phyloP scores from a whole-genome alignment of 2,329 filamentous ascomycete species.

The Diplodia seriata region DNA sequence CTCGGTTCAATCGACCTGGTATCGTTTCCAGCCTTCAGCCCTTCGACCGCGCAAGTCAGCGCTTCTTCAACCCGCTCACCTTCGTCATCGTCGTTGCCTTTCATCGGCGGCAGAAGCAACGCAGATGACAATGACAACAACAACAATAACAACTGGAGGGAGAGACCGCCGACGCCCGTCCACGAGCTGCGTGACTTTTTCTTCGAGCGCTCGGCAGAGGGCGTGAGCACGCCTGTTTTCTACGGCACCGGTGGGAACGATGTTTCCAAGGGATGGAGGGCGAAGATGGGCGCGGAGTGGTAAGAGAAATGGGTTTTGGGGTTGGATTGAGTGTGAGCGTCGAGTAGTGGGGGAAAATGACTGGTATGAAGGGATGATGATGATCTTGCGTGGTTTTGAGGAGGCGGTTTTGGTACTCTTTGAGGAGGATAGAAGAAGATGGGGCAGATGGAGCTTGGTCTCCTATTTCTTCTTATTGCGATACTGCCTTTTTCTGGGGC shows the following conservation, averaged over 20 bases:
- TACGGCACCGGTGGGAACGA: conserved; percentile 12
- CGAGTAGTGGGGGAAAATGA: too few species aligned
- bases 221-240: conserved; percentile 3
- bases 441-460: too few species aligned
- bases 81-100: not conserved
- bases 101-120: not conserved
- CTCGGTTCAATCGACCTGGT: conserved; percentile 17
- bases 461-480: too few species aligned
- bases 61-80: not conserved
- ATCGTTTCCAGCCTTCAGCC: not conserved
- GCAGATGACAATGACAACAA: too few species aligned
- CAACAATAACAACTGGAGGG: too few species aligned
- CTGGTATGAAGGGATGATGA: too few species aligned
- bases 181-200: conserved; percentile 22
- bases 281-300: conserved; percentile 27
- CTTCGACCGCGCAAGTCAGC: not conserved
- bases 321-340: not conserved
- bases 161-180: not conserved
- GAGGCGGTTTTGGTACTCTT: too few species aligned
- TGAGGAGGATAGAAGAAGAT: too few species aligned
- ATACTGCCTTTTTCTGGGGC: too few species aligned
- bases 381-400: too few species aligned
- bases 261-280: conserved; percentile 5
- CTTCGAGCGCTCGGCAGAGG: conserved; percentile 16
- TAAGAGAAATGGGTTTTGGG: not conserved